Conservation (phyloP, 139 green algal species). For the Zygnema cylindricum region DNA sequence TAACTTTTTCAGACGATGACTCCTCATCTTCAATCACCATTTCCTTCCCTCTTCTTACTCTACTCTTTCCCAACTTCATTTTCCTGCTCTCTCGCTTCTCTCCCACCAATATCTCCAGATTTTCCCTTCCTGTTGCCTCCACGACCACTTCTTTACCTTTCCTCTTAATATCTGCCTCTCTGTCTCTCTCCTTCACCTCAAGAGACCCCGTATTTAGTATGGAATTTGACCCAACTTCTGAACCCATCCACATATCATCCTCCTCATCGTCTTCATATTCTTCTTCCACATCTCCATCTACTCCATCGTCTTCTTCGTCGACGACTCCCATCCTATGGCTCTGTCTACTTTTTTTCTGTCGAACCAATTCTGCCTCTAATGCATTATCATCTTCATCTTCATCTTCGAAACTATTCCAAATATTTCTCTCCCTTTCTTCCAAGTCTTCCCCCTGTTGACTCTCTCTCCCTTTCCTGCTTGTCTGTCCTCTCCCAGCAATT, state of each 20-base stretch:
- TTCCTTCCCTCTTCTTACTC: background rate
- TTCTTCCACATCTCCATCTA: background rate
- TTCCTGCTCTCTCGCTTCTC: background rate
- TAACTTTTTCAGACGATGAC: background rate
- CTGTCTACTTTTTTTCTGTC: background rate
- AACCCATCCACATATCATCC: background rate
- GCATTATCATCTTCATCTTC: background rate
- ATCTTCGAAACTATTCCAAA: background rate
- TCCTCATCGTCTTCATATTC: background rate
- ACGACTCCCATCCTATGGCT: background rate
- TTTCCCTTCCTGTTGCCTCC: background rate
- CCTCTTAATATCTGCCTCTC: background rate
- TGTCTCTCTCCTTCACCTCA: background rate
- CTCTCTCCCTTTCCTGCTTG: background rate
- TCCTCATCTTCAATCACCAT: background rate
- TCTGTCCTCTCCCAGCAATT: background rate
- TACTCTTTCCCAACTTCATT: background rate
- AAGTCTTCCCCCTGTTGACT: background rate
- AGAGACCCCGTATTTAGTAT: background rate
- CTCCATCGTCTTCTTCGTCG: background rate
- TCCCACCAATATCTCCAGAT: background rate
- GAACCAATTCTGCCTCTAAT: background rate
- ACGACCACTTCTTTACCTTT: background rate
- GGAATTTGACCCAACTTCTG: slow-evolving; percentile 6
- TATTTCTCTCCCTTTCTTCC: too few species aligned